phyloP scores from a whole-genome alignment of 2,329 filamentous ascomycete species.

The Delphinella strobiligena region DNA sequence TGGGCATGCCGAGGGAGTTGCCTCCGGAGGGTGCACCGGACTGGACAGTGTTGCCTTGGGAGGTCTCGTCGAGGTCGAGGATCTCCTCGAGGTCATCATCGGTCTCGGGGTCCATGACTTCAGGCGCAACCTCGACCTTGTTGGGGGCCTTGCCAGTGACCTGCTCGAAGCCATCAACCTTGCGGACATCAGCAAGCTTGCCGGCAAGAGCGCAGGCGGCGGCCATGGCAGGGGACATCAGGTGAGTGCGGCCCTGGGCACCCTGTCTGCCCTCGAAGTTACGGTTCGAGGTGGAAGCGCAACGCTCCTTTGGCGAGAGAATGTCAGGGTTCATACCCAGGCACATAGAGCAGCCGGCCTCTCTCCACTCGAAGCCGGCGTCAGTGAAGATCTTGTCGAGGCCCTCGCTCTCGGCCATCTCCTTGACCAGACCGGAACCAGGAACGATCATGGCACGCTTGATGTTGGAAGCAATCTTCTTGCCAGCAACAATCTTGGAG shows the following conservation, averaged over 20 bases:
- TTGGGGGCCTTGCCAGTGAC: conserved; percentile 37
- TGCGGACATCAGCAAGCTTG: conserved; percentile 83
- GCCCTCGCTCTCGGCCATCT: conserved; percentile 80
- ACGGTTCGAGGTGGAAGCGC: conserved; percentile 89
- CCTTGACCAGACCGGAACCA: conserved; percentile 87
- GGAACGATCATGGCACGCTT: conserved; percentile 95
- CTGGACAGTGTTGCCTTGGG: conserved; percentile 51
- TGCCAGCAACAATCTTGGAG: conserved; percentile 74
- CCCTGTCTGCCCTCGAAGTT: conserved; percentile 97
- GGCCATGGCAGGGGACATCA: conserved; percentile 96
- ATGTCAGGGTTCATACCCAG: conserved; percentile 99
- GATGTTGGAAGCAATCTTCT: conserved; percentile 75
- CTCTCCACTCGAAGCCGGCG: conserved; percentile 94
- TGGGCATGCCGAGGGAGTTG: conserved; percentile 58
- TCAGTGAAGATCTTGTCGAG: conserved; percentile 86
- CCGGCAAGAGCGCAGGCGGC: conserved; percentile 82
- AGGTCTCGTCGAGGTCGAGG: conserved; percentile 53
- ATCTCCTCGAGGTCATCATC: conserved; percentile 54
- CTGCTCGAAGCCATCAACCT: conserved; percentile 49
- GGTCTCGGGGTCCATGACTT: conserved; percentile 45
- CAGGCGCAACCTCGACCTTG: conserved; percentile 45
- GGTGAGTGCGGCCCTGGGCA: conserved; percentile 77
- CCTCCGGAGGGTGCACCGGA: conserved; percentile 35
- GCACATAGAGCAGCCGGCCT: conserved; percentile 98
- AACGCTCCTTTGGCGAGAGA: conserved; percentile 79